Evolutionary conservation across 139 green algal genomes (phyloP).

Genomic region (Bryopsis sp.): DNA sequence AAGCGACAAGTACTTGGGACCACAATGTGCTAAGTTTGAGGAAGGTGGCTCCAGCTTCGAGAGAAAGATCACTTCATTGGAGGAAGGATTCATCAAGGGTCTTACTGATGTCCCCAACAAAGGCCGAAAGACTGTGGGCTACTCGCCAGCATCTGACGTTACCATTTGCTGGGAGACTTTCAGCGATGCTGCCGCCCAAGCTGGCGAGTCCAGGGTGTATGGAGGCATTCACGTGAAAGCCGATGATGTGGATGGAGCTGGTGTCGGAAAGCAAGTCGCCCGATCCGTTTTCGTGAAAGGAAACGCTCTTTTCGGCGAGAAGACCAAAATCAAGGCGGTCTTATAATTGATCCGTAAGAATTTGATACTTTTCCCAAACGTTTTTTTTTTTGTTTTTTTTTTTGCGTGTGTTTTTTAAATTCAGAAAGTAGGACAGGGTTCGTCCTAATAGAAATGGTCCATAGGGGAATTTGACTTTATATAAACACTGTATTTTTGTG

Average conservation of each 20-base stretch:
- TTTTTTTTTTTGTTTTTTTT: too few species aligned
- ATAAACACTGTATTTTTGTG: too few species aligned
- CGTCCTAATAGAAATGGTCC: too few species aligned
- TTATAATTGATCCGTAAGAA: too few species aligned
- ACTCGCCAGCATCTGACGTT: conserved; percentile 10
- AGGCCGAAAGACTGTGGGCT: conserved; percentile 8
- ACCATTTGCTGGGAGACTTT: conserved; percentile 20
- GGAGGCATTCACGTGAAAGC: conserved; percentile 12
- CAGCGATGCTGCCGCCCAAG: conserved; percentile 8
- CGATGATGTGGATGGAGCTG: conserved; percentile 7
- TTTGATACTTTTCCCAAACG: too few species aligned
- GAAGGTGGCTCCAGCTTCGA: conserved; percentile 15
- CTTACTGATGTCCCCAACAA: conserved; percentile 18
- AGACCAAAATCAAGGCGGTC: too few species aligned
- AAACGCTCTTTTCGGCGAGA: neutral
- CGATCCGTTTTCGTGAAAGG: conserved; percentile 1
- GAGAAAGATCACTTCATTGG: neutral
- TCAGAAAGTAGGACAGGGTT: too few species aligned
- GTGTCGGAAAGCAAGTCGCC: conserved; percentile 5
- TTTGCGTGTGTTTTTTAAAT: too few species aligned
- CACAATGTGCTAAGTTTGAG: neutral
- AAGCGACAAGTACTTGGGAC: conserved; percentile 16
- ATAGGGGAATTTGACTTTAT: too few species aligned
- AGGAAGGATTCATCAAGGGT: neutral
- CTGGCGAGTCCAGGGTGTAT: conserved; percentile 1